Evolutionary conservation across 2,329 filamentous ascomycete genomes (phyloP).

Genomic region (Phyllosticta citriasiana): DNA sequence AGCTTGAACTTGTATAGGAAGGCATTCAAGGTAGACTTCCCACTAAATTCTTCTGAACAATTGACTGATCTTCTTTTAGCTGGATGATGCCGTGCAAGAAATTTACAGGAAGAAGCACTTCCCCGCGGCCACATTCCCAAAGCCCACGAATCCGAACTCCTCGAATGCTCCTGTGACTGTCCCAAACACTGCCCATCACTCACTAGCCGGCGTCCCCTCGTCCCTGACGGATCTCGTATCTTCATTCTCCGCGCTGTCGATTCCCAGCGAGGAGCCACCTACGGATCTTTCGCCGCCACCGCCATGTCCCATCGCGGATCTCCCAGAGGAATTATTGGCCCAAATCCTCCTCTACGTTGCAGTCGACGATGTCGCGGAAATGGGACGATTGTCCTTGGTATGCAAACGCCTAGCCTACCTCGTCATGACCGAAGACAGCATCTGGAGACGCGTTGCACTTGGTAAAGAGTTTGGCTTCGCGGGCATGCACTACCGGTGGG

Average conservation of each 20-base stretch:
- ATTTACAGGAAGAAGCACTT: constrained; percentile 89
- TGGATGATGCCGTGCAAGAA: constrained; percentile 77
- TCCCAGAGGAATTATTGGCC: constrained; percentile 77
- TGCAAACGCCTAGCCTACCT: constrained; percentile 84
- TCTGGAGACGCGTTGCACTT: constrained; percentile 72
- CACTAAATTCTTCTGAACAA: constrained; percentile 10
- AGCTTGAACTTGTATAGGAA: constrained; percentile 81
- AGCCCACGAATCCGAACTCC: constrained; percentile 38
- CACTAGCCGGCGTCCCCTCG: constrained; percentile 45
- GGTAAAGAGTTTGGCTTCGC: constrained; percentile 66
- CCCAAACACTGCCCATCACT: constrained; percentile 46
- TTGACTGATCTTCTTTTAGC: constrained; percentile 37
- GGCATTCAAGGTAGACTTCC: constrained; percentile 64
- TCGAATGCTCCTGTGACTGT: constrained; percentile 43
- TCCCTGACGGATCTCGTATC: constrained; percentile 60
- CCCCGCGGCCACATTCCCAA: constrained; percentile 47
- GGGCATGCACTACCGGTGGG: constrained; percentile 74
- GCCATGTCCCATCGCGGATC: constrained; percentile 65
- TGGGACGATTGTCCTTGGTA: constrained; percentile 65
- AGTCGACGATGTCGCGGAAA: constrained; percentile 62
- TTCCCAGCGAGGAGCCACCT: constrained; percentile 55
- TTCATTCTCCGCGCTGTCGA: constrained; percentile 61
- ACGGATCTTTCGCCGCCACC: constrained; percentile 63
- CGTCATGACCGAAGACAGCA: constrained; percentile 69
- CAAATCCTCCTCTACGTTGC: constrained; percentile 69